phyloP scores from a whole-genome alignment of 1,284 basidiomycete genomes.

The Puccinia coronata region DNA sequence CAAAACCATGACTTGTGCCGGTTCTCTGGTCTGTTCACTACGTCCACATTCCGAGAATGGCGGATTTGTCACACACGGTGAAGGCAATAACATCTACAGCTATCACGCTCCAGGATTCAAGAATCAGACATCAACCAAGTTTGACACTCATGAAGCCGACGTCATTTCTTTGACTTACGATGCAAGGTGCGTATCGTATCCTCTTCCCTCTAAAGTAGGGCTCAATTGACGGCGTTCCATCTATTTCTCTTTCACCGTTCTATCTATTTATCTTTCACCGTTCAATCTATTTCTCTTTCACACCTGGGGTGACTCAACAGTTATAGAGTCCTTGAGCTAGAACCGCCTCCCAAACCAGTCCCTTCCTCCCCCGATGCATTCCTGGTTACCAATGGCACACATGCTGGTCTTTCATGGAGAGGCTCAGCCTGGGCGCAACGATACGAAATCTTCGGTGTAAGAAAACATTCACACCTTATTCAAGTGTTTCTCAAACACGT shows the following conservation, averaged over 20 bases:
- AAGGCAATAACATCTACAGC: constrained; percentile 40
- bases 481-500: neutral
- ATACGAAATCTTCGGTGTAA: constrained; percentile 40
- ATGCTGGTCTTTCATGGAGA: constrained; percentile 36
- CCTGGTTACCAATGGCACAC: constrained; percentile 27
- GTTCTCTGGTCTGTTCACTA: constrained; percentile 41
- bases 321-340: constrained; percentile 7
- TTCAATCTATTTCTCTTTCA: neutral
- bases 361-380: constrained; percentile 37
- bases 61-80: constrained; percentile 42
- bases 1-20: constrained; percentile 20
- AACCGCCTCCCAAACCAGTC: constrained; percentile 35
- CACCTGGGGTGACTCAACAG: neutral
- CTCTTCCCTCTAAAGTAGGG: too few relatives aligned
- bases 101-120: constrained; percentile 36
- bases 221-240: neutral
- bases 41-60: constrained; percentile 40
- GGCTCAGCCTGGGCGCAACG: constrained; percentile 46
- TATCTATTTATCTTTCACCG: neutral
- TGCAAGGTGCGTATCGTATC: constrained; percentile 28
- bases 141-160: constrained; percentile 41
- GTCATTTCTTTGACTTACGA: constrained; percentile 37
- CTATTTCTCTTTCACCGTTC: neutral
- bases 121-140: constrained; percentile 10
- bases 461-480: neutral